Conservation (phyloP, 192 early-diverging fungal species). For the Phlyctochytrium bullatum region DNA sequence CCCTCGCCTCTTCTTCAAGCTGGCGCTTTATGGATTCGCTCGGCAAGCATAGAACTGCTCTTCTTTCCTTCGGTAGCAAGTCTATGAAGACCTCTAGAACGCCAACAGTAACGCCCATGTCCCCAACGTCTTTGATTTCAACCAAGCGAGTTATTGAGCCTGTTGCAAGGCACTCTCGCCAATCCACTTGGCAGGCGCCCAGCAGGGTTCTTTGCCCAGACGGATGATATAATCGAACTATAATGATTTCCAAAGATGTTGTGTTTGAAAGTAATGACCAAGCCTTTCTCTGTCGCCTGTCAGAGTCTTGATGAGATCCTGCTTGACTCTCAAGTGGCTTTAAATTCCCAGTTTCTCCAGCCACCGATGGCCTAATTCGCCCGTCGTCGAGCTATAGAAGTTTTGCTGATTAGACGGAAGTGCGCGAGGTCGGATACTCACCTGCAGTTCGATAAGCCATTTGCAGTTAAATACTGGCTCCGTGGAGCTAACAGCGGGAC, state of each 20-base stretch:
- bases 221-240: constrained; percentile 20
- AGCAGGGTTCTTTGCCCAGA: constrained; percentile 5
- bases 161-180: constrained; percentile 17
- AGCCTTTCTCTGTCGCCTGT: too few relatives aligned
- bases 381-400: too few relatives aligned
- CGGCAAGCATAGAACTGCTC: too few relatives aligned
- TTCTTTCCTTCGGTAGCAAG: neutral
- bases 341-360: too few relatives aligned
- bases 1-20: constrained; percentile 8
- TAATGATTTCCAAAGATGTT: constrained; percentile 23
- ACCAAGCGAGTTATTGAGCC: constrained; percentile 8
- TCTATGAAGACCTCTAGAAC: constrained; percentile 26
- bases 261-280: too few relatives aligned
- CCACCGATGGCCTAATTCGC: too few relatives aligned
- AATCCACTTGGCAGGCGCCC: constrained; percentile 17
- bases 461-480: constrained; percentile 28
- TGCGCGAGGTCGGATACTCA: constrained; percentile 1
- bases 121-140: constrained; percentile 28
- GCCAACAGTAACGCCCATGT: constrained; percentile 23
- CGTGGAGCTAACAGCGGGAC: constrained; percentile 16
- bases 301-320: too few relatives aligned
- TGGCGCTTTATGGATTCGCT: too few relatives aligned
- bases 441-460: constrained; percentile 27
- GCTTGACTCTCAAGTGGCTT: too few relatives aligned
- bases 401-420: too few relatives aligned